Evolutionary conservation across 1,139 yeast genomes (phyloP), one percentile per base, ranked within the genome.

Genomic region (Kurtzmaniella natalensis): DNA sequence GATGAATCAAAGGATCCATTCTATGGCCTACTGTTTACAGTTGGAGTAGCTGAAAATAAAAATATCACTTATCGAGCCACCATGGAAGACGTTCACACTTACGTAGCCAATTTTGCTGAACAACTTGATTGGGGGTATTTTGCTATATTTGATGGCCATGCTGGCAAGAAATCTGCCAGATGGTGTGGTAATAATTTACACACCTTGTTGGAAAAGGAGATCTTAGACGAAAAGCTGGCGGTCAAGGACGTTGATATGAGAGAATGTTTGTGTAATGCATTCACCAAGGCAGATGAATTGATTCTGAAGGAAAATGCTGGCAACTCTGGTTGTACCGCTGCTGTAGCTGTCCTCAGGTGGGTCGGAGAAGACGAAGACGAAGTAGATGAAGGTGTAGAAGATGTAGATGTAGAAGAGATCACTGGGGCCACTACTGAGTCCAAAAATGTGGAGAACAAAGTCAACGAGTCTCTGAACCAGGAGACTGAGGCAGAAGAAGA

Each of bases 1-100:
- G n/a, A n/a, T n/a, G n/a, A n/a, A n/a, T n/a, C n/a, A n/a, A n/a
- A n/a, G 31, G 62, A 69, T 42, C 73, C 73, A 6, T 69, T 69
- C 40, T 54, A 65, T 41, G 77, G 79, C 24, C 64, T 78, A 25
- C 77, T 85, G 7, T 82, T 81, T 52, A 68, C 67, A 36, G 95
- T 87, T 4, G 96, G 96, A 1, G 95, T 89, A 11, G 80, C 95
- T 9, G 96, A 88, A 49, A 92, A 87, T 56, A 80, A 81, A 46
- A 92, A 92, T 57, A 60, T 77, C 18, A 77, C 84, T 42, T 89
- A 81, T 54, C 70, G 98, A 39, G 76, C 84, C 38, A 79, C 88
- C 30, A 92, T 92, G 99, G 99, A 92, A 55, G 99, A 92, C 56
- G 94, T 94, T 8, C 97, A 92, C 55, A 85, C 95, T 0, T 87